Base-by-base conservation (phyloP, 805 yeast genomes). In the Zygoascus bituminiphila region DNA sequence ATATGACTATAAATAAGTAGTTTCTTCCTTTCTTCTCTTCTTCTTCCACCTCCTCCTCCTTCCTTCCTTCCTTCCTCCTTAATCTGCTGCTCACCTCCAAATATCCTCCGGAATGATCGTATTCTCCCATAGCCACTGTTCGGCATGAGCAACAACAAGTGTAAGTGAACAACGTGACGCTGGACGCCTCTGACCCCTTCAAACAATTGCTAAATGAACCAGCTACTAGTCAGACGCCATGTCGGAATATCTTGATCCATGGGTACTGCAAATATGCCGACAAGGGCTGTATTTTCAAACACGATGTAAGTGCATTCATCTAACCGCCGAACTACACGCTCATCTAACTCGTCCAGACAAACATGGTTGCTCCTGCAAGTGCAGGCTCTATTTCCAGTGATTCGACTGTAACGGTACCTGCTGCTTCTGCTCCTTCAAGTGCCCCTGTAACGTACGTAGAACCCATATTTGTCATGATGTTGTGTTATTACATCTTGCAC, bases 191-290 rank as follows among this genome's bases (percentile, higher is more conserved):
- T n/a, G 33, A n/a, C n/a, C 19, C 19, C 9, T 12, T 36, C 39
- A 2, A 39, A 39, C 42, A 10, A 21, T 39, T 23, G n/a, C 33
- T 29, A 29, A 29, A 4, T 29, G 8, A 29, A 29, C 4, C 22
- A 39, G 51, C 42, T 25, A 44, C 50, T 14, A 52, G 46, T 37
- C 55, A 54, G 51, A 52, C 87, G 24, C 88, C 84, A 48, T 88
- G 96, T 67, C 76, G 88, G 62, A 88, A 88, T 59, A 81, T 87
- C 48, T 78, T 82, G 43, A 85, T 86, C 29, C 88, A 87, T 68
- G 96, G 96, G 2, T 86, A 76, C 59, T 88, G 96, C 70, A 86
- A 86, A 63, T 87, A 77, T 67, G 88, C 85, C 57, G 83, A 84
- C 56, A 87, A 86, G 58, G 95, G 95, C 9, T 88, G 96, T 62